phyloP scores from a whole-genome alignment of 2,329 filamentous ascomycete genomes.

The Diaporthe sp. region DNA sequence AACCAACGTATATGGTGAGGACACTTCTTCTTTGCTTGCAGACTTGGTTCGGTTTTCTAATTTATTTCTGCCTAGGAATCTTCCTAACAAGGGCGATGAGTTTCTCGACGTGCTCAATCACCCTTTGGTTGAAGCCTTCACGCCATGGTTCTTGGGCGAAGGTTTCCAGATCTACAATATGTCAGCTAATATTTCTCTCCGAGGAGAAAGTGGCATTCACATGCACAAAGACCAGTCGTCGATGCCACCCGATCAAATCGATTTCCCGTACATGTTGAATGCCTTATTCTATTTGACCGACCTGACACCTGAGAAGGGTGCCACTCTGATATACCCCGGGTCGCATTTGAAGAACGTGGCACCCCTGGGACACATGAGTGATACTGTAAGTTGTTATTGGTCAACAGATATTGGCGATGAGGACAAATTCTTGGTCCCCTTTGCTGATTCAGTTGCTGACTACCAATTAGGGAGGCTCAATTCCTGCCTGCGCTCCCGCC shows the following conservation, averaged over 20 bases:
- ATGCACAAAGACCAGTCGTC: conserved; percentile 24
- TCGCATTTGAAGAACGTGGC: conserved; percentile 19
- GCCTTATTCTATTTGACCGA: conserved; percentile 16
- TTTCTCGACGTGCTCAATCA: conserved; percentile 27
- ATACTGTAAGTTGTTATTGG: neutral
- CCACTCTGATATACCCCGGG: conserved; percentile 16
- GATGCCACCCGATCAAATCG: conserved; percentile 20
- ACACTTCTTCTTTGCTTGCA: neutral
- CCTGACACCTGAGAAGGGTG: conserved; percentile 28
- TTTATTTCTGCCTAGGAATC: neutral
- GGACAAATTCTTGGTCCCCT: neutral
- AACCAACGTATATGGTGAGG: conserved; percentile 24
- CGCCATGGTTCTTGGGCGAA: conserved; percentile 19
- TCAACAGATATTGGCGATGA: too few species aligned
- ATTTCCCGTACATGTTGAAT: conserved; percentile 13
- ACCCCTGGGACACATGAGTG: conserved; percentile 23
- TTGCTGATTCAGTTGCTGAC: neutral
- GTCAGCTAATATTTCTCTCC: conserved; percentile 11
- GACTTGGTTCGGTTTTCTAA: neutral
- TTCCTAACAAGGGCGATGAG: conserved; percentile 30
- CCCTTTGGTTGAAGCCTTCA: conserved; percentile 12
- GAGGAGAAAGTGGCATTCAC: conserved; percentile 10
- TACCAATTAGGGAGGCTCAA: conserved; percentile 12
- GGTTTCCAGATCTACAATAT: conserved; percentile 23
- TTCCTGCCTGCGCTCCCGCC: conserved; percentile 15